These are phyloP conservation scores for Gentiana straminea DNA, from an alignment of 257 asterid species.

Conservation along the genomic window DNA sequence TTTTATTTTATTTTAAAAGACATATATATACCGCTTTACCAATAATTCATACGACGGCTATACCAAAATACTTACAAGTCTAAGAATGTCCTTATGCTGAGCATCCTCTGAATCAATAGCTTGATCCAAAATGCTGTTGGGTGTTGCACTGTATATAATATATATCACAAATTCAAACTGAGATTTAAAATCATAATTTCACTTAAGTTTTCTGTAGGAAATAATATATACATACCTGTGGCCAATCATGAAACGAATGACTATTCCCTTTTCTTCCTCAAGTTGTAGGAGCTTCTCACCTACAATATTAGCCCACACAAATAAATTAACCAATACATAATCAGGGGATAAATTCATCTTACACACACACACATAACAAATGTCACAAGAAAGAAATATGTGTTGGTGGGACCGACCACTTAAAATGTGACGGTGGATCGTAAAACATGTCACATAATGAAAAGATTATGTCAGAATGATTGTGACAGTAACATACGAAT, in stretches of 20 bases:
- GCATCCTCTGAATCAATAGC: conserved; percentile 62
- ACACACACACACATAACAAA: not conserved
- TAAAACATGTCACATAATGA: not conserved
- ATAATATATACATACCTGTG: conserved; percentile 37
- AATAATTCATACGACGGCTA: not conserved
- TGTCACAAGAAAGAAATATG: not conserved
- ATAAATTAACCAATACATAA: too few species aligned
- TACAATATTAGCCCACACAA: conserved; percentile 4
- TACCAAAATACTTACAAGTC: conserved; percentile 37
- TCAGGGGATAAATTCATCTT: too few species aligned
- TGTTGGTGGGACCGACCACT: not conserved
- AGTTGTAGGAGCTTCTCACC: conserved; percentile 49
- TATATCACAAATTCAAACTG: not conserved
- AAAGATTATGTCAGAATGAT: not conserved
- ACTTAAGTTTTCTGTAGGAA: too few species aligned
- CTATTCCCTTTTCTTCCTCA: conserved; percentile 70
- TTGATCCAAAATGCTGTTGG: conserved; percentile 63
- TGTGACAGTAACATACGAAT: not conserved
- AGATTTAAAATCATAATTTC: too few species aligned
- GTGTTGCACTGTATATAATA: conserved; percentile 36
- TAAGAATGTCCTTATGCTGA: conserved; percentile 57
- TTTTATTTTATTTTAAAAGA: not conserved
- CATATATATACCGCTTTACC: too few species aligned
- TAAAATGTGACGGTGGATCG: too few species aligned
- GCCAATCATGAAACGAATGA: conserved; percentile 79